These are phyloP conservation scores for Aspergillus sp. DNA, from an alignment of 2,329 filamentous ascomycete genomes.

Conservation along the genomic window DNA sequence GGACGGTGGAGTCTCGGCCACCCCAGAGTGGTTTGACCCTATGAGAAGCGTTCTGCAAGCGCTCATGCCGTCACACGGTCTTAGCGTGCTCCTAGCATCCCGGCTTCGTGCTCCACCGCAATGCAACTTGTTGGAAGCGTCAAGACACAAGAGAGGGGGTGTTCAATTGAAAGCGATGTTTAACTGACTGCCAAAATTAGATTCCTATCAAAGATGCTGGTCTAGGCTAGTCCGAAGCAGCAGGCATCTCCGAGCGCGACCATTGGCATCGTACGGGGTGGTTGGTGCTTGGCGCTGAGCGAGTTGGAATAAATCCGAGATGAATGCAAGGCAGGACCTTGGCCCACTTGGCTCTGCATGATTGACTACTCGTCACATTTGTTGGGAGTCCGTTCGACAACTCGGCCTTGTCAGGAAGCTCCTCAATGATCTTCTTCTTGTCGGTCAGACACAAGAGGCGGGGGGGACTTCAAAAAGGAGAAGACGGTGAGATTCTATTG, in stretches of 20 bases:
- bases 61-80: conserved; percentile 26
- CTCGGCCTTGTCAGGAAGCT: conserved; percentile 8
- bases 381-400: conserved; percentile 2
- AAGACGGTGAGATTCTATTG: conserved; percentile 12
- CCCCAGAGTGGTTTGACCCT: conserved; percentile 15
- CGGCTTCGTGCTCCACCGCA: neutral
- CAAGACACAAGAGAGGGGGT: neutral
- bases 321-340: conserved; percentile 5
- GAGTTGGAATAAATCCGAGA: neutral
- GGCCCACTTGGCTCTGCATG: conserved; percentile 19
- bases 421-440: neutral
- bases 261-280: conserved; percentile 6
- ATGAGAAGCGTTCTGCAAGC: conserved; percentile 31
- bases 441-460: neutral
- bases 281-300: neutral
- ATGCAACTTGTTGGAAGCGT: neutral
- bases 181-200: conserved; percentile 20
- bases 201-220: neutral
- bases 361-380: conserved; percentile 17
- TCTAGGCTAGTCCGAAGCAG: conserved; percentile 14
- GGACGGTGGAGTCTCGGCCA: conserved; percentile 14
- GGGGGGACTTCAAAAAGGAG: neutral
- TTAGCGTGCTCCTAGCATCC: conserved; percentile 8
- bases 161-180: neutral
- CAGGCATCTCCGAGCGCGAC: conserved; percentile 12